Base-by-base conservation (phyloP, 2,329 filamentous ascomycete species). In the Botryotinia convoluta region DNA sequence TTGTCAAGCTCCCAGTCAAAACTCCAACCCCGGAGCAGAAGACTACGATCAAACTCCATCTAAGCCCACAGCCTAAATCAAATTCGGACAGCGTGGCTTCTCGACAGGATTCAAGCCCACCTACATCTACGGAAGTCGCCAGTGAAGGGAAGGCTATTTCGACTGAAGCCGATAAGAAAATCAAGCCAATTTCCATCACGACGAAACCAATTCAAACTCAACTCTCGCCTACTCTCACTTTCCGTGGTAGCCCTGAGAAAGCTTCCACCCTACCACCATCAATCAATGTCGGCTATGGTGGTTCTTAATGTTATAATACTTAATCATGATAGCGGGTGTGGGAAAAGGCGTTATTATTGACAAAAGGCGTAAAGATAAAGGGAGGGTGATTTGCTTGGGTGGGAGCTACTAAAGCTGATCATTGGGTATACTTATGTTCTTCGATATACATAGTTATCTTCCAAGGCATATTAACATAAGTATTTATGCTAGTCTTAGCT, bases 1-100 rank as follows among this genome's bases (percentile, higher is more conserved):
- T 97, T 69, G 91, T 97, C 73, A 95, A 93, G 81, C 85, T 97
- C 22, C 86, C 87, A 10, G 82, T 90, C 54, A 80, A 80, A 59
- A 80, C 78, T 14, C 80, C 80, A 59, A 80, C 78, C 10, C 80
- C 80, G 32, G 80, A 81, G 71, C 74, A 74, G 51, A 80, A 78
- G 69, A 76, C 76, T 4, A 74, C 72, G 14, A 78, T 79, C 72
- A 79, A 80, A 57, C 64, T 79, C 29, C 74, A 63, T 26, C 18
- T 77, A 32, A 74, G 72, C 60, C 74, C 76, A 32, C 67, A 74
- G 42, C 57, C 72, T 65, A 76, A 73, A 42, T 35, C 67, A 32
- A 59, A 45, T 29, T 44, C 48, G 20, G 35, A 60, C 51, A 70
- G 18, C 65, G 37, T 74, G 67, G 48, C 60, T 63, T 48, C 72